Evolutionary conservation across 192 early-diverging fungal species (phyloP).

Genomic region (Entomortierella beljakovae): DNA sequence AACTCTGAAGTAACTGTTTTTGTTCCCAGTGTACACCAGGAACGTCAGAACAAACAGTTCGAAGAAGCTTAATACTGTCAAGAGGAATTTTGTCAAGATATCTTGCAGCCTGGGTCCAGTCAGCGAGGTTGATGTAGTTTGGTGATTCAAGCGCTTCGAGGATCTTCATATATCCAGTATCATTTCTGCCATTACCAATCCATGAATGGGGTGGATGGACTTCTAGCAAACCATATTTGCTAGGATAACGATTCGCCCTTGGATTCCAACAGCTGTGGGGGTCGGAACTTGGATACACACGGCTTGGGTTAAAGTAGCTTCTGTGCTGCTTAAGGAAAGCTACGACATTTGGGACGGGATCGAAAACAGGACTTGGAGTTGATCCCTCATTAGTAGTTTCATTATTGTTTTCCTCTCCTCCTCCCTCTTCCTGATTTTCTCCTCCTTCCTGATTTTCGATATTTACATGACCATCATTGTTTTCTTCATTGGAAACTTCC

Average conservation of each 20-base stretch:
- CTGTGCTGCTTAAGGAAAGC: conserved; percentile 15
- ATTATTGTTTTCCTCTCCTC: neutral
- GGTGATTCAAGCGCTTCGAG: conserved; percentile 16
- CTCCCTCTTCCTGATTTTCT: neutral
- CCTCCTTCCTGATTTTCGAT: no score
- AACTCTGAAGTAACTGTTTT: conserved; percentile 12
- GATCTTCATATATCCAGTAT: conserved; percentile 4
- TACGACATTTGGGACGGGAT: conserved; percentile 3
- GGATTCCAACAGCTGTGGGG: neutral
- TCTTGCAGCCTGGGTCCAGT: conserved; percentile 10
- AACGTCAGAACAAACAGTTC: conserved; percentile 10
- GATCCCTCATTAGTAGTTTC: conserved; percentile 5
- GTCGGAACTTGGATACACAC: neutral
- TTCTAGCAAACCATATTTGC: conserved; percentile 9
- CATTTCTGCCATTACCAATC: conserved; percentile 6
- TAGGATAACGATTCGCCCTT: neutral
- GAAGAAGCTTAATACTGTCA: conserved; percentile 11
- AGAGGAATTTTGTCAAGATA: conserved; percentile 6
- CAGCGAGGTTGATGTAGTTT: conserved; percentile 2
- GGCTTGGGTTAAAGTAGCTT: conserved; percentile 9
- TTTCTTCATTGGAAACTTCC: no score
- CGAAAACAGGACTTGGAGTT: conserved; percentile 10
- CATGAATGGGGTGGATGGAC: conserved; percentile 10
- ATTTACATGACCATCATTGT: no score
- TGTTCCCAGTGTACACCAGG: conserved; percentile 11